These are phyloP conservation scores for Vitis cinerea DNA, from an alignment of 164 flowering plant genomes.

Conservation along the genomic window DNA sequence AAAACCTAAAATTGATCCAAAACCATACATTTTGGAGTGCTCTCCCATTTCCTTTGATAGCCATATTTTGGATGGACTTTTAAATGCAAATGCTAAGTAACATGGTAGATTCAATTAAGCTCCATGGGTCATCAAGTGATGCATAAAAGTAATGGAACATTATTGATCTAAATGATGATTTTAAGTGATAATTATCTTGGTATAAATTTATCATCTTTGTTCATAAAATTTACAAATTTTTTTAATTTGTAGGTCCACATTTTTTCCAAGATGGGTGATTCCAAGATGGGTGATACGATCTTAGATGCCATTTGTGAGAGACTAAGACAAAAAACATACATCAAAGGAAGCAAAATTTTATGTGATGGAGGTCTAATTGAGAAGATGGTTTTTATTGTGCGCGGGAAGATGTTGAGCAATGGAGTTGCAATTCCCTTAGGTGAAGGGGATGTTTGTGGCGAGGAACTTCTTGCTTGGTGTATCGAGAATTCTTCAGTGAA, in stretches of 20 bases:
- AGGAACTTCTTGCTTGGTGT: conserved; percentile 87
- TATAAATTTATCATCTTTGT: too few relatives aligned
- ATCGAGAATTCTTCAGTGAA: conserved; percentile 61
- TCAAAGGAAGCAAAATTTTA: conserved; percentile 58
- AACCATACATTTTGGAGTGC: too few relatives aligned
- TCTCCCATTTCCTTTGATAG: too few relatives aligned
- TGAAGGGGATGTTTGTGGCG: conserved; percentile 84
- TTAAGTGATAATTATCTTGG: not conserved
- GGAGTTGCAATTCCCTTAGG: conserved; percentile 39
- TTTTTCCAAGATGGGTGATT: conserved; percentile 64
- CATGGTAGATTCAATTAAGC: too few relatives aligned
- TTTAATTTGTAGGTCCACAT: conserved; percentile 59
- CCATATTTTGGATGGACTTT: too few relatives aligned
- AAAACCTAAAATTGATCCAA: too few relatives aligned
- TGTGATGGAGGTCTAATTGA: conserved; percentile 48
- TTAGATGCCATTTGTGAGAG: conserved; percentile 77
- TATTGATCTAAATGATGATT: not conserved
- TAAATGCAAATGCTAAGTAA: too few relatives aligned
- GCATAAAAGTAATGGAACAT: not conserved
- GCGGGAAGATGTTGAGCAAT: conserved; percentile 60
- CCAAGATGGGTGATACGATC: conserved; percentile 64
- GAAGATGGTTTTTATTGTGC: conserved; percentile 68
- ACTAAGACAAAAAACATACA: conserved; percentile 63
- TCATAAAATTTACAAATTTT: not conserved
- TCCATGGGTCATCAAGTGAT: too few relatives aligned